Evolutionary conservation across 257 asterid genomes (phyloP).

Genomic region (Scutellaria baicalensis): DNA sequence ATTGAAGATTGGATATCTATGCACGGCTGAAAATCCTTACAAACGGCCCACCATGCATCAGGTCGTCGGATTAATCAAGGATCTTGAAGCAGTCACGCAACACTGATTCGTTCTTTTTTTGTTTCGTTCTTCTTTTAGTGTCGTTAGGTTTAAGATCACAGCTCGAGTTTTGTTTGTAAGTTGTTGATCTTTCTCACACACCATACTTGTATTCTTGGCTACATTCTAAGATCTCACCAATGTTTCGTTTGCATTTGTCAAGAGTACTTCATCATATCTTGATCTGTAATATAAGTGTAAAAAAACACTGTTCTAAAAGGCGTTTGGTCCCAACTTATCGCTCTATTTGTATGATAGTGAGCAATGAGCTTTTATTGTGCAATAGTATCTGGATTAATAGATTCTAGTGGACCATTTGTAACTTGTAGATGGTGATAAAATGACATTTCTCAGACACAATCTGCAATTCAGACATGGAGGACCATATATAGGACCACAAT

Average conservation of each 20-base stretch:
- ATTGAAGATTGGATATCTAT: constrained; percentile 67
- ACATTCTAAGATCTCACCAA: neutral
- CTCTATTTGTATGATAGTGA: too few relatives aligned
- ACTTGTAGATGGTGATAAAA: neutral
- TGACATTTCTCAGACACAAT: neutral
- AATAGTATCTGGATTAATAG: neutral
- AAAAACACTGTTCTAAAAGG: too few relatives aligned
- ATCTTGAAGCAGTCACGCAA: constrained; percentile 42
- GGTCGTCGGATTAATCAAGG: constrained; percentile 82
- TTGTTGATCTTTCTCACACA: neutral
- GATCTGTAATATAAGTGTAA: too few relatives aligned
- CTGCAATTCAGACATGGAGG: neutral
- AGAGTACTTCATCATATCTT: neutral
- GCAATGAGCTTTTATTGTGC: too few relatives aligned
- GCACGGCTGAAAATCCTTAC: constrained; percentile 64
- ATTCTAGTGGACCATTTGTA: neutral
- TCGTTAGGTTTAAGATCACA: constrained; percentile 8
- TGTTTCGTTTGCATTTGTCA: neutral
- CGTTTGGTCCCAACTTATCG: too few relatives aligned
- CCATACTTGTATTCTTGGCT: constrained; percentile 4
- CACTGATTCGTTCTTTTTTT: constrained; percentile 2
- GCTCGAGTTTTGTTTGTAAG: constrained; percentile 21
- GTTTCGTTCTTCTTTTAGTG: neutral
- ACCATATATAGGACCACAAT: neutral
- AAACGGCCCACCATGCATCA: constrained; percentile 80